phyloP scores from a whole-genome alignment of 176 grass and related monocot genomes.

The Raddia guianensis region DNA sequence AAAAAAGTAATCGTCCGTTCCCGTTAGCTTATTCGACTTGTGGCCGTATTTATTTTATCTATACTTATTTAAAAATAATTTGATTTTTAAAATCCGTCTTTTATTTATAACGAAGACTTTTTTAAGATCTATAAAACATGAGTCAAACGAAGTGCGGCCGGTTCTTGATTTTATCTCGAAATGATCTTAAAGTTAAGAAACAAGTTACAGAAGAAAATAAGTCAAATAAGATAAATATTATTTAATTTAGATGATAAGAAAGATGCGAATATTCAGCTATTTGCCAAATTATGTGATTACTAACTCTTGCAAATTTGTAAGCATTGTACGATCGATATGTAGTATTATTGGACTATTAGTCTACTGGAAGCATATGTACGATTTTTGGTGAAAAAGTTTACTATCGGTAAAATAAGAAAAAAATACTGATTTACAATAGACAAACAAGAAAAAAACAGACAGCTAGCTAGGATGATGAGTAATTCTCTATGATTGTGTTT shows the following conservation, averaged over 20 bases:
- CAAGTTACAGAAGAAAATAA: no score
- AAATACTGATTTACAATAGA: background rate
- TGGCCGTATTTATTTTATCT: no score
- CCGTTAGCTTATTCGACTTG: no score
- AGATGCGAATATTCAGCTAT: slow-evolving; percentile 21
- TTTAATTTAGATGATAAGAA: background rate
- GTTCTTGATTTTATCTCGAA: no score
- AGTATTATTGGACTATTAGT: background rate
- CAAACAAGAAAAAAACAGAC: background rate
- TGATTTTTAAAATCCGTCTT: no score
- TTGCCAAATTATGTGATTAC: background rate
- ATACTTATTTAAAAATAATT: no score
- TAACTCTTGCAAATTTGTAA: background rate
- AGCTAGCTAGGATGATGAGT: background rate
- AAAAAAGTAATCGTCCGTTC: background rate
- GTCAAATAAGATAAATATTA: background rate
- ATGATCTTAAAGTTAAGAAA: no score
- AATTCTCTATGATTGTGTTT: background rate
- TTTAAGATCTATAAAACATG: no score
- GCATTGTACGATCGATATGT: background rate
- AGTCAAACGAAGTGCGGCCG: no score
- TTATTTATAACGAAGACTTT: no score
- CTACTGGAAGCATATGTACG: background rate
- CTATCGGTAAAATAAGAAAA: background rate
- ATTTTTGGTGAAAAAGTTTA: background rate